These are phyloP conservation scores for Sedum album DNA, from an alignment of 164 flowering plant species.

Conservation along the genomic window DNA sequence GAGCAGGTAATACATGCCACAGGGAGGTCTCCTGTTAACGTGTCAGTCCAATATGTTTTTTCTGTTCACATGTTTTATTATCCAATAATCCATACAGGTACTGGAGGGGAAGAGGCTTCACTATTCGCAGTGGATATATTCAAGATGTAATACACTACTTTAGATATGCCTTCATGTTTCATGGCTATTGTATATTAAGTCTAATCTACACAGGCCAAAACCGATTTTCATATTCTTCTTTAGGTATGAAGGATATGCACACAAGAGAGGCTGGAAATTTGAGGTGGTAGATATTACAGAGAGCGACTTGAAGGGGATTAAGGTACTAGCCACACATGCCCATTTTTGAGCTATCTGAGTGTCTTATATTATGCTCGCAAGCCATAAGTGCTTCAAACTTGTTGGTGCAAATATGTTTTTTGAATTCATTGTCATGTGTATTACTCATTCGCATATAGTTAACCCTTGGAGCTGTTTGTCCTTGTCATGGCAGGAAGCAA, in stretches of 20 bases:
- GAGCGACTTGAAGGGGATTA: constrained; percentile 37
- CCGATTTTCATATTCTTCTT: neutral
- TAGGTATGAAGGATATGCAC: constrained; percentile 88
- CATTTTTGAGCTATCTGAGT: no score
- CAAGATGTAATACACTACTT: constrained; percentile 49
- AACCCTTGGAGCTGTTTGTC: neutral
- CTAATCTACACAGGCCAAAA: neutral
- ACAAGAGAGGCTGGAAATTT: constrained; percentile 83
- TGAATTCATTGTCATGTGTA: neutral
- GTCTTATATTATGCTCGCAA: neutral
- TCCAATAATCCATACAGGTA: constrained; percentile 38
- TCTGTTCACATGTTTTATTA: neutral
- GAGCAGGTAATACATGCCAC: constrained; percentile 69
- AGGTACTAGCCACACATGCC: neutral
- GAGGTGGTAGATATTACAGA: constrained; percentile 49
- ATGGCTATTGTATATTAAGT: neutral
- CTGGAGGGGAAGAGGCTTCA: constrained; percentile 99
- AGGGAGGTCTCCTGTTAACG: neutral
- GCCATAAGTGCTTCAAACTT: neutral
- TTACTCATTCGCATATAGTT: neutral
- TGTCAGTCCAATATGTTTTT: neutral
- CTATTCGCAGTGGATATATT: constrained; percentile 92
- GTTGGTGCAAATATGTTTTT: neutral
- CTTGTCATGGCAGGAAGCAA: constrained; percentile 62
- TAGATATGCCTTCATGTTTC: no score